Conservation (phyloP, 805 yeast species). For the Starmera pachycereana region DNA sequence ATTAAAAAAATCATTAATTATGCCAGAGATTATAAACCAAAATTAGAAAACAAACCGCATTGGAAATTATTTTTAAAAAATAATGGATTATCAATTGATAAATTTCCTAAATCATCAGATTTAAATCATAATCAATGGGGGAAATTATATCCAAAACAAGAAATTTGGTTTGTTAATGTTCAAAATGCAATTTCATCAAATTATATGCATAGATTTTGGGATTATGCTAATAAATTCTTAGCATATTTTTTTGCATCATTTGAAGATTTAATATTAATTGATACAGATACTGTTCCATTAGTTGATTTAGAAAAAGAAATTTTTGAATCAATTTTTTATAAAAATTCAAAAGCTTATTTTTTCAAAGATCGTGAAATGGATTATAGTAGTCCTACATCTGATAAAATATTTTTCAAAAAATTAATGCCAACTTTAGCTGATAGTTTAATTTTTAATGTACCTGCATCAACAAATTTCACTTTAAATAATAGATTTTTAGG, state of each 20-base stretch:
- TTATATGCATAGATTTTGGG: conserved; percentile 18
- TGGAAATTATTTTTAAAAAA: background rate
- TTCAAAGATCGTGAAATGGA: conserved; percentile 35
- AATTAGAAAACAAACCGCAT: conserved; percentile 3
- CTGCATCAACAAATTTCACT: conserved; percentile 26
- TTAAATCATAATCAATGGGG: conserved; percentile 1
- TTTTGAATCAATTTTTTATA: conserved; percentile 23
- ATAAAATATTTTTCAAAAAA: conserved; percentile 30
- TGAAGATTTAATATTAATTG: conserved; percentile 37
- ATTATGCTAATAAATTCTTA: conserved; percentile 36
- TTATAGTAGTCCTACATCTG: conserved; percentile 15
- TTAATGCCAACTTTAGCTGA: conserved; percentile 33
- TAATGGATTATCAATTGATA: background rate
- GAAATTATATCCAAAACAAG: conserved; percentile 20
- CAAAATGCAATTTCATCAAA: conserved; percentile 11
- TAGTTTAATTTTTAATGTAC: conserved; percentile 23
- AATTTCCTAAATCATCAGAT: background rate
- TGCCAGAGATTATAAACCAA: conserved; percentile 16
- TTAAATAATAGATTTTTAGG: conserved; percentile 28
- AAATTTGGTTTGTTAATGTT: conserved; percentile 31
- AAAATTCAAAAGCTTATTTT: conserved; percentile 27
- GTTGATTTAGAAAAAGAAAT: conserved; percentile 26
- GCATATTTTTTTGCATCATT: conserved; percentile 40
- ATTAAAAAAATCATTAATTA: conserved; percentile 23
- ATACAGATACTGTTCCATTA: conserved; percentile 40